These are phyloP conservation scores for Neocucurbitaria cava DNA, from an alignment of 2,329 filamentous ascomycete genomes.

Conservation along the genomic window DNA sequence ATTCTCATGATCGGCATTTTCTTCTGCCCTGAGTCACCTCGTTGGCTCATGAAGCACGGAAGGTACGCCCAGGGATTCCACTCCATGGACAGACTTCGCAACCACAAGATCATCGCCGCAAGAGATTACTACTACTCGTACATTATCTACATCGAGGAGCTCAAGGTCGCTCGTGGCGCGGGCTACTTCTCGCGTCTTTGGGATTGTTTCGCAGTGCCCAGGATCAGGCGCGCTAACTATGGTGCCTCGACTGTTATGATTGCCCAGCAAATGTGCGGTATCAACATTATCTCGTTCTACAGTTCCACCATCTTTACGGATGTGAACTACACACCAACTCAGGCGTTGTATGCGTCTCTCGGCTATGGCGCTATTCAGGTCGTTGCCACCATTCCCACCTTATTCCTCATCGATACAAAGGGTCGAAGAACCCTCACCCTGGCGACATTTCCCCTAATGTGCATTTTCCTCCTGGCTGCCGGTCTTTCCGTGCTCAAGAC, in stretches of 20 bases:
- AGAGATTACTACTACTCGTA: slow-evolving; percentile 49
- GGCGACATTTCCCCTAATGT: slow-evolving; percentile 46
- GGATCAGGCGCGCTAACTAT: slow-evolving; percentile 48
- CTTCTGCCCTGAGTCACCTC: slow-evolving; percentile 49
- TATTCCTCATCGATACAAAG: slow-evolving; percentile 50
- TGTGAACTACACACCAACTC: slow-evolving; percentile 32
- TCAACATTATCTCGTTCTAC: slow-evolving; percentile 82
- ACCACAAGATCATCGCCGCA: slow-evolving; percentile 44
- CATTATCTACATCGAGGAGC: slow-evolving; percentile 45
- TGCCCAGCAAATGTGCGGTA: slow-evolving; percentile 51
- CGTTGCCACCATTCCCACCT: slow-evolving; percentile 45
- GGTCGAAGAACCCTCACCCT: slow-evolving; percentile 36
- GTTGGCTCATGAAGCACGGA: slow-evolving; percentile 50
- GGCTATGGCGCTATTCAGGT: slow-evolving; percentile 48
- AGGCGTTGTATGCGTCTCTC: slow-evolving; percentile 47
- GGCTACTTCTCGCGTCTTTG: slow-evolving; percentile 52
- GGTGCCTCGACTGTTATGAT: slow-evolving; percentile 51
- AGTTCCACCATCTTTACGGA: slow-evolving; percentile 76
- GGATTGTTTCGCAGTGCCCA: slow-evolving; percentile 55
- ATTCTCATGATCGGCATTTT: slow-evolving; percentile 44
- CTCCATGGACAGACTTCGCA: slow-evolving; percentile 55
- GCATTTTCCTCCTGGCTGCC: slow-evolving; percentile 44
- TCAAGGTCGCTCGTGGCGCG: slow-evolving; percentile 40
- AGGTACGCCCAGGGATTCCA: slow-evolving; percentile 52
- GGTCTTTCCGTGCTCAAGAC: slow-evolving; percentile 45